Evolutionary conservation across 768 basidiomycete genomes (phyloP), one percentile per base, ranked within the genome.

Genomic region (Porpolomopsis calyptriformis): DNA sequence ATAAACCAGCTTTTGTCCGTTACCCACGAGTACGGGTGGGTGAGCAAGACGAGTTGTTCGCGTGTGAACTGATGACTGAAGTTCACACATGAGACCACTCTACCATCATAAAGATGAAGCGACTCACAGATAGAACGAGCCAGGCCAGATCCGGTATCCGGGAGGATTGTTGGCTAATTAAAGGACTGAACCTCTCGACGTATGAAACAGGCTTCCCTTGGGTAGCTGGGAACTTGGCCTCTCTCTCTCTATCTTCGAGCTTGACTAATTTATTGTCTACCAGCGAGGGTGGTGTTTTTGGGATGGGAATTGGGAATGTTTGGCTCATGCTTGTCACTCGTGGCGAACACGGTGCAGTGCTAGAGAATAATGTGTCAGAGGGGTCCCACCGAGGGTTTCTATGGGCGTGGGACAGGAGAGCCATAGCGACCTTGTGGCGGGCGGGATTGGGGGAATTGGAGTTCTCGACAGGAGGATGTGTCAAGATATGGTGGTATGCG

Each of bases 401-500:
- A 57, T 85, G 77, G 2, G 74, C 65, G 43, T 80, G 74, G 0
- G 68, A 58, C 27, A 87, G 69, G 7, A 88, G 64, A 0, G 80
- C 71, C 73, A 87, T 77, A 3, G 82, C 79, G n/a, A 87, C 78
- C 55, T 77, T 79, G 63, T 88, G 85, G 36, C 82, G 74, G 4
- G 77, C 64, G 24, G 79, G 77, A 44, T 77, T 84, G 2, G 76
- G 63, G 8, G 73, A 54, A 4, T 67, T 66, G 0, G 69, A 64
- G 43, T 66, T 63, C 0, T 71, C 58, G 0, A 77, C 65, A 0
- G 80, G 74, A 1, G 82, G 80, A 52, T 86, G 77, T 0, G 80
- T 85, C 41, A 86, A 71, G 49, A 86, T 80, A 52, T 87, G 80
- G 51, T 85, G 86, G 55, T 85, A 87, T 4, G 82, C 85, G 10